These are phyloP conservation scores for Berkeleyomyces rouxiae DNA, from an alignment of 2,329 filamentous ascomycete genomes.

Conservation along the genomic window DNA sequence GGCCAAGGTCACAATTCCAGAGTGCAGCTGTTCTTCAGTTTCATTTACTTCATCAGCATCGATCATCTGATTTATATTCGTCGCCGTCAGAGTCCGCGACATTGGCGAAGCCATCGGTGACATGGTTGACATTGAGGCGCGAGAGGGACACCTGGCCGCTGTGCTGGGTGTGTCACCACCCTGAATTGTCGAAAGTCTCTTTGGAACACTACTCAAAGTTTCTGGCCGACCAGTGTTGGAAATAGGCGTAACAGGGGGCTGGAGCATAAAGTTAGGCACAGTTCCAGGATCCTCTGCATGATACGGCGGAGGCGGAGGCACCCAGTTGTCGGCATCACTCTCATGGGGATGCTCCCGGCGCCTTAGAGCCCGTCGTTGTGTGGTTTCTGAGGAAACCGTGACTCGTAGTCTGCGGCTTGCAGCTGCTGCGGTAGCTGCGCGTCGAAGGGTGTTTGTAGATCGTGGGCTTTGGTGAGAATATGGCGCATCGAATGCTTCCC, in stretches of 20 bases:
- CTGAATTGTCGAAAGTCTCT: not conserved
- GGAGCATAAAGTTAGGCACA: conserved; percentile 38
- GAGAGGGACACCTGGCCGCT: not conserved
- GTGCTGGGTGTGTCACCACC: not conserved
- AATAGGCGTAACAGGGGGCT: conserved; percentile 26
- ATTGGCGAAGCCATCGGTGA: not conserved
- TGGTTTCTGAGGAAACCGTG: conserved; percentile 34
- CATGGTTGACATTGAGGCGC: not conserved
- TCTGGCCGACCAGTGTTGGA: conserved; percentile 14
- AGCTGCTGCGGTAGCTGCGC: conserved; percentile 61
- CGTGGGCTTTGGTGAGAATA: conserved; percentile 59
- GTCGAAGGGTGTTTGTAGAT: conserved; percentile 51
- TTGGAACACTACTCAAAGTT: not conserved
- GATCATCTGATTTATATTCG: not conserved
- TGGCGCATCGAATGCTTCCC: conserved; percentile 48
- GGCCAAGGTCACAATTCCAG: not conserved
- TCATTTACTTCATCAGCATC: not conserved
- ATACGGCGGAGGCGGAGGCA: conserved; percentile 70
- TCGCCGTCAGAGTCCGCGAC: not conserved
- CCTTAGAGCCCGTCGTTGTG: conserved; percentile 53
- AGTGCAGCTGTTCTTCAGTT: not conserved
- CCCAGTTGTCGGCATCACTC: conserved; percentile 79
- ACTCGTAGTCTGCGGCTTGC: conserved; percentile 50
- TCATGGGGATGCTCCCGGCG: conserved; percentile 63
- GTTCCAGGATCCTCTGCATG: conserved; percentile 45